Percentiles rank a stretch among this genome's conserved stretches.
These are phyloP conservation scores for Sherardia arvensis DNA, from an alignment of 257 asterid genomes.

Conservation along the genomic window DNA sequence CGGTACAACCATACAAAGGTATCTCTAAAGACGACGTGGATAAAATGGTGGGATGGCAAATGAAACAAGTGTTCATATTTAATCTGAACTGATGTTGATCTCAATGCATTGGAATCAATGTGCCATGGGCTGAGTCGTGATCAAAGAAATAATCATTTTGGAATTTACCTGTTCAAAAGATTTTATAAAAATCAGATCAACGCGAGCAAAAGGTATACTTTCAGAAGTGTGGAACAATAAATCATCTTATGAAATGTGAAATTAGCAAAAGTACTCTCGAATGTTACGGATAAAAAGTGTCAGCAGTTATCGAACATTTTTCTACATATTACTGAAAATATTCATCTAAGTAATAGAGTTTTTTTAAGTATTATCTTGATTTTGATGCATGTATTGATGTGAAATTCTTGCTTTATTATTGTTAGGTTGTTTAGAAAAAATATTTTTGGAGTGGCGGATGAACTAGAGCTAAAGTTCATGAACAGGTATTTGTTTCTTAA, in stretches of 20 bases:
- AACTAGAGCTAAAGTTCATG: slow-evolving; percentile 85
- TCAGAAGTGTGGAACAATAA: background rate
- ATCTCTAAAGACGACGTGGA: background rate
- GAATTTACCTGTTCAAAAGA: no score
- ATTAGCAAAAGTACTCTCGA: background rate
- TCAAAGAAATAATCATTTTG: background rate
- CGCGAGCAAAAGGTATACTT: background rate
- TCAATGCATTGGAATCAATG: background rate
- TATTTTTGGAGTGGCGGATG: slow-evolving; percentile 95
- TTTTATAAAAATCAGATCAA: no score
- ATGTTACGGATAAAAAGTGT: background rate
- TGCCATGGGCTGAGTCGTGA: background rate
- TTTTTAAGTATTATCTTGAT: background rate
- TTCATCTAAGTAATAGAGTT: background rate
- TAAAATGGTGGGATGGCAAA: background rate
- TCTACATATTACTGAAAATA: background rate
- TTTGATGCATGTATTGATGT: slow-evolving; percentile 1
- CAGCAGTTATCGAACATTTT: background rate
- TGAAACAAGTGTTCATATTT: background rate
- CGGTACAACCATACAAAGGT: background rate
- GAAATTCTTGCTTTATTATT: slow-evolving; percentile 9
- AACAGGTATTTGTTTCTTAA: slow-evolving; percentile 49
- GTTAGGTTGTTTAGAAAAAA: slow-evolving; percentile 76
- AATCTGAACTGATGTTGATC: no score
- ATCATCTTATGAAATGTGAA: background rate